Evolutionary conservation across 108 stramenopile genomes (phyloP).

Genomic region (Stephanodiscus minutulus): DNA sequence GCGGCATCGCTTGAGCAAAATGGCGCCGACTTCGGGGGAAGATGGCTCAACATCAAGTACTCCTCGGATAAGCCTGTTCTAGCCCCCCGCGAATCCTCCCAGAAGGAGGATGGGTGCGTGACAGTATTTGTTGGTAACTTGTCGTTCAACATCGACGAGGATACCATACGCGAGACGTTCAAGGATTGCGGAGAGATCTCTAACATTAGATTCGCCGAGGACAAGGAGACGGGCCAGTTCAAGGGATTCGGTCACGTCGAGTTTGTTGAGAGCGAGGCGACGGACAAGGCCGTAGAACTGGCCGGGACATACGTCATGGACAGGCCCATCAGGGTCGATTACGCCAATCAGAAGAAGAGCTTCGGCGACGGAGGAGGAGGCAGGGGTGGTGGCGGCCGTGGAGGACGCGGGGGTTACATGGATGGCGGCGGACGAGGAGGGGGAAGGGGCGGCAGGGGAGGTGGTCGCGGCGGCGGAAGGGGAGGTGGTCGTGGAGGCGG

Average conservation of each 20-base stretch:
- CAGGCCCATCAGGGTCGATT: conserved; percentile 91
- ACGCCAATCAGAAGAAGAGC: conserved; percentile 68
- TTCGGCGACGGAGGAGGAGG: conserved; percentile 64
- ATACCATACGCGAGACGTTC: conserved; percentile 83
- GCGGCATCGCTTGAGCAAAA: conserved; percentile 84
- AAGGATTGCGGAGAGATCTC: conserved; percentile 90
- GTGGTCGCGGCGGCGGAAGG: conserved; percentile 55
- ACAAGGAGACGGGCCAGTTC: conserved; percentile 96
- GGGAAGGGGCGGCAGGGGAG: conserved; percentile 70
- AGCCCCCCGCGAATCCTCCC: conserved; percentile 56
- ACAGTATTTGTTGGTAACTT: conserved; percentile 98
- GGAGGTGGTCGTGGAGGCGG: conserved; percentile 65
- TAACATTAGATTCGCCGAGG: conserved; percentile 90
- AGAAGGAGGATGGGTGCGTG: conserved; percentile 84
- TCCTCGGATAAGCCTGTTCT: conserved; percentile 64
- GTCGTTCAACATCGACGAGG: conserved; percentile 94
- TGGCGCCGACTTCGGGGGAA: conserved; percentile 88
- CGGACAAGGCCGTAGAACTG: conserved; percentile 86
- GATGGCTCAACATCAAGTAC: conserved; percentile 91
- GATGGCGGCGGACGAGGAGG: conserved; percentile 73
- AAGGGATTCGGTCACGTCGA: conserved; percentile 97
- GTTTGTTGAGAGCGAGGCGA: conserved; percentile 85
- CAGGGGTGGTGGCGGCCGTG: conserved; percentile 73
- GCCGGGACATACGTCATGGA: conserved; percentile 89
- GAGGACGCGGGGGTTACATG: conserved; percentile 61